Evolutionary conservation across 495 filamentous ascomycete genomes (phyloP).

Genomic region (Daldinia concentrica): DNA sequence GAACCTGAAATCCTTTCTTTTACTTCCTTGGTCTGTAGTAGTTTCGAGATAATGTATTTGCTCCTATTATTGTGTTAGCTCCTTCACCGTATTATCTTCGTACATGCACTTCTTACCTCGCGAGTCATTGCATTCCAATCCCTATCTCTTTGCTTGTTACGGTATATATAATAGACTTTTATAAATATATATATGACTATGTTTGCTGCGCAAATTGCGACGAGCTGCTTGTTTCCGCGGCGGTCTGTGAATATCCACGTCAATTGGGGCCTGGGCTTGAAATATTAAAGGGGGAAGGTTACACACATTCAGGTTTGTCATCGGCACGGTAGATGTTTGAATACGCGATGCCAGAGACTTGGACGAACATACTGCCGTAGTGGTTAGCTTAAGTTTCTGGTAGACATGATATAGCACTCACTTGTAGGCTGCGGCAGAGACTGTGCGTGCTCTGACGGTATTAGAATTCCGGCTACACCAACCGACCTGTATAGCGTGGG

Average conservation of each 20-base stretch:
- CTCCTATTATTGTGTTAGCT: slow-evolving; percentile 18
- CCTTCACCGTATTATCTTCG: neutral
- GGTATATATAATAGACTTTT: slow-evolving; percentile 69
- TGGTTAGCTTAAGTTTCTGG: neutral
- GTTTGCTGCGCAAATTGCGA: slow-evolving; percentile 64
- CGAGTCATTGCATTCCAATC: slow-evolving; percentile 70
- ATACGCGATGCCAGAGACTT: slow-evolving; percentile 66
- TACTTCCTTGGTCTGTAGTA: slow-evolving; percentile 35
- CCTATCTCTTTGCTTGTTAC: slow-evolving; percentile 58
- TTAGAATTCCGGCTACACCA: slow-evolving; percentile 68
- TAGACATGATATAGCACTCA: slow-evolving; percentile 3
- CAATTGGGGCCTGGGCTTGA: slow-evolving; percentile 20
- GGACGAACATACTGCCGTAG: slow-evolving; percentile 68
- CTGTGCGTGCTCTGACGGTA: slow-evolving; percentile 67
- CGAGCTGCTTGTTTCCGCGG: slow-evolving; percentile 69
- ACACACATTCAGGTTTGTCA: slow-evolving; percentile 52
- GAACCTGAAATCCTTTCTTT: slow-evolving; percentile 37
- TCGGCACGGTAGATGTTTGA: slow-evolving; percentile 72
- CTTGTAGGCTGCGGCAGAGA: slow-evolving; percentile 43
- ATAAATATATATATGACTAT: slow-evolving; percentile 63
- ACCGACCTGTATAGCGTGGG: slow-evolving; percentile 63
- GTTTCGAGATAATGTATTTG: slow-evolving; percentile 37
- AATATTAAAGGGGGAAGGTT: neutral
- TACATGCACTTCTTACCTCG: slow-evolving; percentile 56
- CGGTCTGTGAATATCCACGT: slow-evolving; percentile 63